Percentiles rank a stretch among this genome's conserved stretches.
Conservation (phyloP, 306 rosid species). For the Rosa persica region DNA sequence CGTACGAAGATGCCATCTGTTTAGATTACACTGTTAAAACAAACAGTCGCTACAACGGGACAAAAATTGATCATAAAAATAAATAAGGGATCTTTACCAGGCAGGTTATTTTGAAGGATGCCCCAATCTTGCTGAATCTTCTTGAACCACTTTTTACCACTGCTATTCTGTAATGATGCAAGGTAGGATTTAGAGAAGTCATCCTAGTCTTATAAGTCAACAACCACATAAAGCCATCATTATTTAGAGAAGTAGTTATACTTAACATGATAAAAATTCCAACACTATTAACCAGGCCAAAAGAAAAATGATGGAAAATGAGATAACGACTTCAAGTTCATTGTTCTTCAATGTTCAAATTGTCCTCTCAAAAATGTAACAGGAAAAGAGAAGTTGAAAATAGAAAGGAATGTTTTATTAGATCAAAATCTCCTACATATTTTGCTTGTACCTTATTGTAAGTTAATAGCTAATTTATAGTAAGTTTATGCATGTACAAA, state of each 20-base stretch:
- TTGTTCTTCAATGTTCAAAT: not conserved
- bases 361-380: not conserved
- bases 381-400: not conserved
- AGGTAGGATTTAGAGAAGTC: slow-evolving; percentile 11
- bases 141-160: slow-evolving; percentile 82
- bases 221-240: slow-evolving; percentile 6
- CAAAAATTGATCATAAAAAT: not conserved
- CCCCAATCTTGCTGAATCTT: slow-evolving; percentile 98
- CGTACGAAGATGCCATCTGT: slow-evolving; percentile 88
- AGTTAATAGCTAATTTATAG: not conserved
- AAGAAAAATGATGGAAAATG: not conserved
- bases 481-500: not conserved
- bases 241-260: not conserved
- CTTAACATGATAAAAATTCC: not conserved
- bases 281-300: not conserved
- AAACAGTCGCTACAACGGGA: slow-evolving; percentile 24
- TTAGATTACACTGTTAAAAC: slow-evolving; percentile 32
- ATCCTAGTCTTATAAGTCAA: slow-evolving; percentile 16
- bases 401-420: not conserved
- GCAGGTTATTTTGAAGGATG: slow-evolving; percentile 95
- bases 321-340: not conserved
- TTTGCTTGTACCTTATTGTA: not conserved
- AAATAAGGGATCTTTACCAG: slow-evolving; percentile 48
- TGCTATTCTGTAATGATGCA: slow-evolving; percentile 56
- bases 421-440: not conserved